Conservation (phyloP, 2,329 filamentous ascomycete species). For the Colletotrichum destructivum region DNA sequence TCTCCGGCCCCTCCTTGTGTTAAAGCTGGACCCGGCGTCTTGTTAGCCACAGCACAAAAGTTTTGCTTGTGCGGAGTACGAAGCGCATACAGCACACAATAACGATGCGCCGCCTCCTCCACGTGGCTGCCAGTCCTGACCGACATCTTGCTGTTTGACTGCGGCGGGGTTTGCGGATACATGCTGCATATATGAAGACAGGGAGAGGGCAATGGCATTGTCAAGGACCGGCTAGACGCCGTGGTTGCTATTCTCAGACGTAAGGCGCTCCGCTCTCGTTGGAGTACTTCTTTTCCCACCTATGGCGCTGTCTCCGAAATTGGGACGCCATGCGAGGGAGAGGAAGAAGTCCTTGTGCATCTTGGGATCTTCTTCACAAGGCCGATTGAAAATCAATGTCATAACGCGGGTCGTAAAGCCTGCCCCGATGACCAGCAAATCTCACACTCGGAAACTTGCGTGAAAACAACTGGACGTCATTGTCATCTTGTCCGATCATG, state of each 20-base stretch:
- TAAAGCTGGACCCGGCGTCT: neutral
- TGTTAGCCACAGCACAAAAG: slow-evolving; percentile 17
- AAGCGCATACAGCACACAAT: neutral
- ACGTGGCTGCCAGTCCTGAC: slow-evolving; percentile 19
- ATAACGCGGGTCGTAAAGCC: slow-evolving; percentile 20
- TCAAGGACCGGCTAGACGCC: neutral
- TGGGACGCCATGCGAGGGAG: slow-evolving; percentile 11
- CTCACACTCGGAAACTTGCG: neutral
- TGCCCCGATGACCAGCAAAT: slow-evolving; percentile 13
- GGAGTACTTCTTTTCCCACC: slow-evolving; percentile 1
- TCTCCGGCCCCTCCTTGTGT: neutral
- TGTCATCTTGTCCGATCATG: slow-evolving; percentile 10
- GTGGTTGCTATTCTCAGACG: slow-evolving; percentile 22
- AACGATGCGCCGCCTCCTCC: slow-evolving; percentile 7
- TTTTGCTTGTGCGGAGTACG: neutral
- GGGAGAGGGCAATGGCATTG: neutral
- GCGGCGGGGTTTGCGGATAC: neutral
- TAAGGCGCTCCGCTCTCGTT: neutral
- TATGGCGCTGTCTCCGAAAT: slow-evolving; percentile 23
- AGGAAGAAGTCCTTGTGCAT: slow-evolving; percentile 10
- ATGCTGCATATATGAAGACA: neutral
- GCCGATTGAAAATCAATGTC: slow-evolving; percentile 9
- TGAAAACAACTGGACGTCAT: neutral
- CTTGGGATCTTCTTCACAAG: slow-evolving; percentile 31
- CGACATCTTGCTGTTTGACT: neutral